Base-by-base conservation (phyloP, 2,329 filamentous ascomycete species). In the Fusarium chlamydosporum region DNA sequence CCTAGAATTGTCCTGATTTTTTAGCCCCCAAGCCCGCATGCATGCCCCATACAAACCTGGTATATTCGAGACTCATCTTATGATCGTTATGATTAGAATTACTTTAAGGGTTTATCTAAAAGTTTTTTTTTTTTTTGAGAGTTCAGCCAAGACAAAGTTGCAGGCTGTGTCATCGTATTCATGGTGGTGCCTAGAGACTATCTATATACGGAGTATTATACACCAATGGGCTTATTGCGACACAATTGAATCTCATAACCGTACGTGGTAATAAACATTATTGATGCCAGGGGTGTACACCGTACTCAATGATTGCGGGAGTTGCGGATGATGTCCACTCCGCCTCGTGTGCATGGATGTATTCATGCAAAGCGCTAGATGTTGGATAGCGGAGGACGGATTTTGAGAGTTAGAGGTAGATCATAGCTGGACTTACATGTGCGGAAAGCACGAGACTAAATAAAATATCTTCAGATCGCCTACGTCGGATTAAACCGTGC, bases 211-310 rank as follows among this genome's bases (percentile, higher is more conserved):
- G 34, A 51, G n/a, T 18, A 50, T 29, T 13, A 38, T 38, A 20
- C 46, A 37, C 20, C 26, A 50, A 50, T 50, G 15, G 16, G 34
- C 20, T 37, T 48, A 7, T 26, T 35, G 31, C 46, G 18, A 37
- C 23, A 29, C 33, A 37, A 50, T 50, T n/a, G 15, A 50, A 50
- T 50, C 46, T 50, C 31, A 16, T 37, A 50, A 50, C 15, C 33
- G 23, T 37, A 15, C 46, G 3, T 50, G 11, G 34, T 38, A 50
- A 50, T 50, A 41, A 52, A 12, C 27, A 33, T 52, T 41, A 52
- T 52, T 41, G 48, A 27, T 52, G 37, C n/a, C 35, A 52, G 48
- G 48, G 48, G 20, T 31, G 15, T 31, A 27, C 12, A 26, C 35
- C 23, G 47, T 51, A 20, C 34, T 51, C 34, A 31, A 51, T 23